These are phyloP conservation scores for Leccinum fuscescens DNA, from an alignment of 1,284 basidiomycete genomes.

Conservation along the genomic window DNA sequence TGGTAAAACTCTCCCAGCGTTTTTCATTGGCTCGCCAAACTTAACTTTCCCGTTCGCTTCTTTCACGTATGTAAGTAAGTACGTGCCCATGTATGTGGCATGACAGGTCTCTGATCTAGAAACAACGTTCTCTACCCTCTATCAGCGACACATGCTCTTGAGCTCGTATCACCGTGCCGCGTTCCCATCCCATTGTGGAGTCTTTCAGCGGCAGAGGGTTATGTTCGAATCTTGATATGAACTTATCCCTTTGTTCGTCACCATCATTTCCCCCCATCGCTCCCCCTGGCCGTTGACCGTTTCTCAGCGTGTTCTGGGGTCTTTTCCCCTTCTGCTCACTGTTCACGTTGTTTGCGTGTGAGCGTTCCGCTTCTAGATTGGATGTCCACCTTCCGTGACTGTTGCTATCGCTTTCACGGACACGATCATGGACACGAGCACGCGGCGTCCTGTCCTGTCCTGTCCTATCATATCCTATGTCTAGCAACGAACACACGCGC, in stretches of 20 bases:
- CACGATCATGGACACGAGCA: background rate
- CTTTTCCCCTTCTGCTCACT: background rate
- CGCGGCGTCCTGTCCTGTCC: background rate
- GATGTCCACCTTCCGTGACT: background rate
- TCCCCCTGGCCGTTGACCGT: background rate
- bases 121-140: constrained; percentile 2
- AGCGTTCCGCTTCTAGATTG: background rate
- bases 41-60: constrained; percentile 1
- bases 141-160: background rate
- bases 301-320: background rate
- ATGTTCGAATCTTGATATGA: background rate
- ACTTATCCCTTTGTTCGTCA: background rate
- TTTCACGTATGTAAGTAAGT: constrained; percentile 2
- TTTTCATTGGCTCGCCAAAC: constrained; percentile 5
- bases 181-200: background rate
- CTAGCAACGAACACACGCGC: background rate
- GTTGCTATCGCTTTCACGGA: background rate
- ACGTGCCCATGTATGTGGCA: background rate
- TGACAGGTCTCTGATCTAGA: background rate
- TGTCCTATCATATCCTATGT: background rate
- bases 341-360: background rate
- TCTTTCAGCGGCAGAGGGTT: background rate
- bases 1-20: background rate
- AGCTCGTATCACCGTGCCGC: background rate
- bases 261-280: background rate